Evolutionary conservation across 2,329 filamentous ascomycete species (phyloP), one percentile per base, ranked within the genome.

Genomic region (Aspergillus japonicus): DNA sequence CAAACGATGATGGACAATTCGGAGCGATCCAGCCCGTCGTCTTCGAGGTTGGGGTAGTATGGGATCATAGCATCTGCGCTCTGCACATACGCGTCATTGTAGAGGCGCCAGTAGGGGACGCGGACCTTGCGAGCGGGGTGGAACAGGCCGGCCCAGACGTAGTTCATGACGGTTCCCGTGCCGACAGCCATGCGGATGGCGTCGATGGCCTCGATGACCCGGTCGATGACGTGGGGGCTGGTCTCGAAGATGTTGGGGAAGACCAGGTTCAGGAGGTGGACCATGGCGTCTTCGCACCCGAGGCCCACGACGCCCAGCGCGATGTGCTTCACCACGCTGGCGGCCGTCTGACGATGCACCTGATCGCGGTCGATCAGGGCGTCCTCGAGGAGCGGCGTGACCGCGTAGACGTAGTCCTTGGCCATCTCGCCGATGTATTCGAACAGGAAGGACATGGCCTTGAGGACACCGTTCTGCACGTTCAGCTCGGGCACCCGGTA

Each of bases 361-460:
- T 99, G 95, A 75, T 99, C 95, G 62, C 95, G 89, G 76, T 99
- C 95, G 77, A 97, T 97, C 62, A 99, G 87, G 2, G 96, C 95
- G 73, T 99, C 95, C 74, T 99, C 95, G 2, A 99, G 87, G 10
- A 99, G 82, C 6, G 95, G 95, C 2, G 93, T 97, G 35, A 99
- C 93, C 19, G 96, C 95, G 72, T 99, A 99, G 73, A 99, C 95
- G 75, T 99, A 99, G 77, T 99, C 95, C 80, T 98, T 99, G 64
- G 92, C 92, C 95, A 99, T 98, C 78, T 99, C 95, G 64, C 95
- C 95, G 75, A 99, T 99, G 78, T 99, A 99, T 74, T 99, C 95
- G 73, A 98, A 99, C 62, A 99, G 83, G 84, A 99, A 99, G 6
- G 91, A 96, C 56, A 99, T 84, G 5, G 93, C 93, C 77, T 99